A percentile compares a stretch with the other conserved stretches of the same genome.
Conservation (phyloP, 106 monocot species). For the Dendrobium nobile region DNA sequence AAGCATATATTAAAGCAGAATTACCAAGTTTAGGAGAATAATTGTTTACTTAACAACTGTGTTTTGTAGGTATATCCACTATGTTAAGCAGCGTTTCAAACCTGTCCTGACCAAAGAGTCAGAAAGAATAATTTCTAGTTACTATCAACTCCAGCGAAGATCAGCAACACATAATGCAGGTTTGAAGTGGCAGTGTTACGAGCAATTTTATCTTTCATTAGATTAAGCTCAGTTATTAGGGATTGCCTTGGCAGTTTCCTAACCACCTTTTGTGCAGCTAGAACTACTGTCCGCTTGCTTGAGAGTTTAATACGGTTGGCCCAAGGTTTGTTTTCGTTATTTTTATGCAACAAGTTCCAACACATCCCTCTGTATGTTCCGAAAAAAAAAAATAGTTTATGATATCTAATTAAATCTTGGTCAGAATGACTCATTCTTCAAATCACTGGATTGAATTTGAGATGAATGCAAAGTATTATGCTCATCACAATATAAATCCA, state of each 20-base stretch:
- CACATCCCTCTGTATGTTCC: background rate
- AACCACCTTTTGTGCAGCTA: constrained; percentile 34
- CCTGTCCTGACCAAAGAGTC: constrained; percentile 78
- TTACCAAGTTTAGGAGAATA: background rate
- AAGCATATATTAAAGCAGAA: too few species aligned
- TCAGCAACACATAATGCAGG: constrained; percentile 87
- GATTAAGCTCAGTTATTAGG: too few species aligned
- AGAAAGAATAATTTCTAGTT: constrained; percentile 86
- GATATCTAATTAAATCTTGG: too few species aligned
- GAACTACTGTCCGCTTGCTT: constrained; percentile 96
- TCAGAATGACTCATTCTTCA: too few species aligned
- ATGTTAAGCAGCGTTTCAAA: constrained; percentile 72
- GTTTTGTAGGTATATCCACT: constrained; percentile 74
- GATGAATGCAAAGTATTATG: too few species aligned
- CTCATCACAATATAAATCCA: too few species aligned
- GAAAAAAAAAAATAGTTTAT: too few species aligned
- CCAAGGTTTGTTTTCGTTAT: constrained; percentile 48
- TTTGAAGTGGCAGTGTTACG: constrained; percentile 7
- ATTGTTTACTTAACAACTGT: background rate
- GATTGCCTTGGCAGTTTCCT: too few species aligned
- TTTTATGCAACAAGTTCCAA: background rate
- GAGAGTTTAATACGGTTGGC: constrained; percentile 93
- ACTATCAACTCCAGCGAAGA: constrained; percentile 96
- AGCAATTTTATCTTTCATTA: background rate
- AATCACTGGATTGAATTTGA: too few species aligned